Base-by-base conservation (phyloP, 2,329 filamentous ascomycete species). In the Botrytis medusae region DNA sequence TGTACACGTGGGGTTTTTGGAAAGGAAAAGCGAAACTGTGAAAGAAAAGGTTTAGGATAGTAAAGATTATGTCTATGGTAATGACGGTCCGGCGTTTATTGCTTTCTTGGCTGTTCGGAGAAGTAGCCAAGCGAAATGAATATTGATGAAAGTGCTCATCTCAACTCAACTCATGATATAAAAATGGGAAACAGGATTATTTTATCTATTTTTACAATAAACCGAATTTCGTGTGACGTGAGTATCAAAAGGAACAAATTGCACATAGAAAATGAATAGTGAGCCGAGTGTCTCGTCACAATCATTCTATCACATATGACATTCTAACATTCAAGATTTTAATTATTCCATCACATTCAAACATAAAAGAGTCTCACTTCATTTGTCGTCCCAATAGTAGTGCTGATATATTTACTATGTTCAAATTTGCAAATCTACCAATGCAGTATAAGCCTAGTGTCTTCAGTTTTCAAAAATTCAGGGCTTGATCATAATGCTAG, bases 1-100 rank as follows among this genome's bases (percentile, higher is more conserved):
- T 2, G 89, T 91, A 22, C 83, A 80, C 67, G 85, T 91, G 34
- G 86, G 86, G 1, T 87, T 91, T 74, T 88, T 84, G 83, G 84
- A 87, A 77, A 82, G 60, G 57, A 57, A 60, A 59, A 64, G 37
- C n/a, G 48, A 18, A 22, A 54, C 6, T 46, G 32, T 16, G 10
- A 68, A 68, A n/a, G 22, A 29, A 6, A 29, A 46, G 37, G 14
- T 10, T n/a, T 67, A 57, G 46, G 14, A 16, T n/a, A 16, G 22
- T 62, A 22, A 70, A 37, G 12, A 10, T 48, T 7, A 29, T 34
- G n/a, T 18, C 37, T 37, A 37, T 62, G n/a, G 29, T 22, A 14
- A 25, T 29, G 48, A 68, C 16, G 48, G 25, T 42, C 4, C 5
- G 37, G 65, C 34, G 10, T 57, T 57, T 4, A 32, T 22, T 68